Percentiles rank a stretch among this genome's conserved stretches.
phyloP scores from a whole-genome alignment of 345 rosid genomes.

The Lagerstroemia speciosa region DNA sequence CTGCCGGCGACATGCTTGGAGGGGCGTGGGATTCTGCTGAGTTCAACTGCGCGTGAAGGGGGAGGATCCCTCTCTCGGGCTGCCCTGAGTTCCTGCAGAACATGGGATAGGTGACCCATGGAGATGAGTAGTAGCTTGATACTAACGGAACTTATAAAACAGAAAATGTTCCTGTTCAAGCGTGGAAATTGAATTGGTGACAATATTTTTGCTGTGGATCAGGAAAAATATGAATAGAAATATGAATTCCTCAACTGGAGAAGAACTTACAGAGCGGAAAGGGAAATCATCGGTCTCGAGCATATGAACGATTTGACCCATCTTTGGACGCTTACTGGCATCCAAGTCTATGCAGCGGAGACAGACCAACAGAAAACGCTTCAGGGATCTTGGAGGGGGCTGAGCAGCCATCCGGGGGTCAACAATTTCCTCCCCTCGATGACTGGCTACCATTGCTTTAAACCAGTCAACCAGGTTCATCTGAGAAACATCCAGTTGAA shows the following conservation, averaged over 20 bases:
- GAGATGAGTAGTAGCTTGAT: background rate
- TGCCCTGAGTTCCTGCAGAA: constrained; percentile 39
- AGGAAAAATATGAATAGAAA: no score
- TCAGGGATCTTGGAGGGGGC: constrained; percentile 63
- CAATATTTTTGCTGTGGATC: no score
- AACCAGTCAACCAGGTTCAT: constrained; percentile 97
- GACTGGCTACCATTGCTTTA: constrained; percentile 88
- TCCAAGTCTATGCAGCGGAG: constrained; percentile 91
- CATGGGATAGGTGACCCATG: background rate
- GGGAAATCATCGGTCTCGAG: constrained; percentile 93
- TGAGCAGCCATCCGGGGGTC: constrained; percentile 64
- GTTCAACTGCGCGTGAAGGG: constrained; percentile 9
- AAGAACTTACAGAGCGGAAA: constrained; percentile 60
- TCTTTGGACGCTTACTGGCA: constrained; percentile 74
- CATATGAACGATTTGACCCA: constrained; percentile 97
- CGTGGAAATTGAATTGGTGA: no score
- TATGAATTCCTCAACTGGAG: no score
- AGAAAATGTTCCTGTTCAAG: no score
- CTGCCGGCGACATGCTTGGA: background rate
- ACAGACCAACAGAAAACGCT: constrained; percentile 71
- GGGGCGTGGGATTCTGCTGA: constrained; percentile 7
- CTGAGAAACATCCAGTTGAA: constrained; percentile 28
- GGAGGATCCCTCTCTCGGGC: constrained; percentile 27
- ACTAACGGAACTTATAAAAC: background rate
- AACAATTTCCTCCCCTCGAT: constrained; percentile 68